Evolutionary conservation across 139 green algal species (phyloP), one percentile per base, ranked within the genome.

Genomic region (Trebouxia sp.): DNA sequence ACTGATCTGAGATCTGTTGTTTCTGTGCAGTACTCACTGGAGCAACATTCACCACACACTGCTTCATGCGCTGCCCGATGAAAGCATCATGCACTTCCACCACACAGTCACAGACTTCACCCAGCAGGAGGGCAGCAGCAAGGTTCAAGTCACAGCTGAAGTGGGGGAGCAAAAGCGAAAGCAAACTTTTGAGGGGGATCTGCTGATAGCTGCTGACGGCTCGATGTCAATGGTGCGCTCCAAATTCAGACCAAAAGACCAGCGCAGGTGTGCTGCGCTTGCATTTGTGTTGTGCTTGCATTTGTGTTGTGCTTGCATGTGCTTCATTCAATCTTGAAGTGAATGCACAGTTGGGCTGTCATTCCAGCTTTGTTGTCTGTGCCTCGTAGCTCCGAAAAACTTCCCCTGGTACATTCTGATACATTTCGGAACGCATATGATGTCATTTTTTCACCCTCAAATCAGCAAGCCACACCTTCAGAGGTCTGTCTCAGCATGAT

Each of bases 121-220:
- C 14, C 72, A 79, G 47, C 30, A 30, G 22, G n/a, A 79, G 15
- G 47, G 45, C 28, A 65, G 72, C 28, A 30, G 7, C 72, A 17
- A 39, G 42, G 45, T 79, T 7, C 45, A 66, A 62, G 28, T 79
- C 32, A 55, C 32, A 62, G 43, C 32, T 37, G 45, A 53, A 12
- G 37, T 38, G 12, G 45, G 45, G 9, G 72, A 62, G 3, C 9
- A 62, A 0, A 42, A 79, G 69, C 24, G 55, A 38, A 3, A 39
- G 10, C n/a, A 51, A 28, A 37, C n/a, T n/a, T 66, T 65, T 24
- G 30, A 65, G 17, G 45, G 42, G 17, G 79, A 83, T 43, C 50
- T 83, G 22, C 11, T 79, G 8, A 48, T 83, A 20, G 79, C 79
- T 1, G 66, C 66, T 35, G 79, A 83, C 28, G 79, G 79, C 1